phyloP scores from a whole-genome alignment of 208 protist genomes.

The Angomonas ambiguus region DNA sequence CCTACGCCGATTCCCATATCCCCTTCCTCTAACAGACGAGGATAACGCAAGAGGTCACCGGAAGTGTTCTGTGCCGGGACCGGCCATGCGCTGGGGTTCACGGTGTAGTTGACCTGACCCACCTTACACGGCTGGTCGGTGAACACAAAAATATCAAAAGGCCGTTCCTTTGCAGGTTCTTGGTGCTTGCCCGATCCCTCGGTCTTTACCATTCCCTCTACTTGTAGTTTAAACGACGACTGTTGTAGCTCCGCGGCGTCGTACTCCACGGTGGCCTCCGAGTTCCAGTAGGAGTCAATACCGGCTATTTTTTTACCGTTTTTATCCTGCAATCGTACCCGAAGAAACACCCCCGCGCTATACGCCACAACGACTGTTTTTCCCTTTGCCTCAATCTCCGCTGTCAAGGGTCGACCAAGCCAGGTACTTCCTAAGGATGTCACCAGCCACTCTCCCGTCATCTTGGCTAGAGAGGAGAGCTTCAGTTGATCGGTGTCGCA shows the following conservation, averaged over 20 bases:
- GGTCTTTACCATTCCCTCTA: slow-evolving; percentile 73
- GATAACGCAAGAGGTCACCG: slow-evolving; percentile 57
- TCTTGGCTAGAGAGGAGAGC: slow-evolving; percentile 45
- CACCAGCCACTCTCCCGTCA: slow-evolving; percentile 59
- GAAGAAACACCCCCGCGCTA: slow-evolving; percentile 66
- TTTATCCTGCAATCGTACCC: slow-evolving; percentile 46
- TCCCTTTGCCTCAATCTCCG: slow-evolving; percentile 47
- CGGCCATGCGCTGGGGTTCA: slow-evolving; percentile 60
- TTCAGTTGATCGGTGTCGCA: slow-evolving; percentile 78
- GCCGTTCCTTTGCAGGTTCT: slow-evolving; percentile 48
- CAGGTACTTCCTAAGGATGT: slow-evolving; percentile 49
- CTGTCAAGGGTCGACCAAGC: slow-evolving; percentile 48
- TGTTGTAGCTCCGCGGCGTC: slow-evolving; percentile 17
- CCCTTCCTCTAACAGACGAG: slow-evolving; percentile 45
- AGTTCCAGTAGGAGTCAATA: slow-evolving; percentile 84
- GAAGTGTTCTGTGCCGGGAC: slow-evolving; percentile 68
- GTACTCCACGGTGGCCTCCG: slow-evolving; percentile 73
- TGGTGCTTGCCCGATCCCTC: slow-evolving; percentile 29
- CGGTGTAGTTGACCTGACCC: slow-evolving; percentile 56
- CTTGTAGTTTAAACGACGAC: slow-evolving; percentile 48
- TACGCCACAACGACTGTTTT: slow-evolving; percentile 58
- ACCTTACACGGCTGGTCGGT: slow-evolving; percentile 61
- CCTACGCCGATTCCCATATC: slow-evolving; percentile 28
- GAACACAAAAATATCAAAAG: slow-evolving; percentile 83
- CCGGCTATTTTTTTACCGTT: slow-evolving; percentile 62